Evolutionary conservation across 2,329 filamentous ascomycete genomes (phyloP), one percentile per base, ranked within the genome.

Genomic region (Aspergillus terreus): DNA sequence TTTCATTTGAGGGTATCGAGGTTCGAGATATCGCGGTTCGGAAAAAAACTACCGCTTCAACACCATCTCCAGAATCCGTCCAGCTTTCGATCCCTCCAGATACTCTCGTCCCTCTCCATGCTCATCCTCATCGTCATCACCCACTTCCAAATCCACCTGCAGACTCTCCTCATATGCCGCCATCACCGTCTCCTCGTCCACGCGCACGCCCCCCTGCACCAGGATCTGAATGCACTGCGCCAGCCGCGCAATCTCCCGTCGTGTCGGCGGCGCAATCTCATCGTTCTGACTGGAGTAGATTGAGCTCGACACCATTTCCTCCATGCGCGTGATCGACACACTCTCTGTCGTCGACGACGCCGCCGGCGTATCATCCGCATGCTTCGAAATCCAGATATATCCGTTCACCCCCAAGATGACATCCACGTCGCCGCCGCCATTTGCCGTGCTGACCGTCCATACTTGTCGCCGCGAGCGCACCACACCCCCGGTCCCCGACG

Each of bases 271-370:
- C 19, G 83, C 77, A 57, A 99, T 91, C 51, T 83, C 80, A 68
- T 97, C 92, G 68, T 99, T 99, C 75, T 96, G 91, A 67, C 89
- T 95, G 50, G 89, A 94, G 73, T 99, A 99, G 61, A 96, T 90
- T 49, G 86, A 88, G 63, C 85, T 84, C 57, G 85, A 91, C 17
- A 94, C 87, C 60, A 79, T 85, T 74, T 99, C 94, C 70, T 97
- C 94, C 69, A 96, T 81, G 58, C 88, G 82, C 48, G 90, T 95
- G 63, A 96, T 89, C 2, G 80, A 79, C 9, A 76, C 83, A 66
- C 77, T 78, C 49, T 75, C 76, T 7, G 67, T 69, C n/a, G 76
- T 74, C 41, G 80, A 71, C 2, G 63, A 70, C 15, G 67, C 67
- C 3, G 63, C 70, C 12, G 62, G 67, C 49, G 59, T 63, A 46